Evolutionary conservation across 2,329 filamentous ascomycete genomes (phyloP), one percentile per base, ranked within the genome.

Genomic region (Exophiala sideris): DNA sequence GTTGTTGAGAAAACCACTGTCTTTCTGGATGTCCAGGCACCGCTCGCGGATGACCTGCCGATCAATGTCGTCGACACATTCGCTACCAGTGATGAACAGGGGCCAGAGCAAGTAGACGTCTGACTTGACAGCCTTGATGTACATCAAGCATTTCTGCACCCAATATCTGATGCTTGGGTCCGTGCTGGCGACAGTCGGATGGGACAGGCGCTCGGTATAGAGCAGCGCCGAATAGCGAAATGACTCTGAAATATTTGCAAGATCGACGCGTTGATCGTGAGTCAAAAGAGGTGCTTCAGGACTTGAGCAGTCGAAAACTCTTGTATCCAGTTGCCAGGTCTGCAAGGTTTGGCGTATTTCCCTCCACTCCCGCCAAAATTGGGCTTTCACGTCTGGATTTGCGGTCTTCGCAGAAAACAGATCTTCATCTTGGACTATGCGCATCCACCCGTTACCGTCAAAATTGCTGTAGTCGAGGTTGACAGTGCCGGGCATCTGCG

Each of bases 81-180:
- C 92, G 18, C 89, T 91, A 16, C 91, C 91, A 1, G 87, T 85
- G 48, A 96, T 87, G 68, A 96, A 96, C 2, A 96, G 79, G 2
- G 92, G 91, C 92, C 91, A 96, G 7, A 96, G 82, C 8, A 96
- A 75, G 68, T 95, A 96, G 67, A 96, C 95, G 71, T 95, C 87
- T 2, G 85, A 80, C 58, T 89, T 85, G 35, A 96, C 84, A 49
- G 85, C 86, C 5, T 85, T 87, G 52, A 94, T 88, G 71, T 95
- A 92, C 71, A 85, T 88, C 38, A 96, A 81, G 1, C 91, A 88
- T 61, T 89, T 85, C 66, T 84, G 84, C 51, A 96, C 91, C 16
- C 95, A 80, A 61, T 85, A 86, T 69, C 95, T 89, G 71, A 96
- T 91, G 67, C 86, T 88, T 63, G 84, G 82, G 65, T 91, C 82